A percentile compares a stretch with the other conserved stretches of the same genome.
These are phyloP conservation scores for Aspergillus tanneri DNA, from an alignment of 2,329 filamentous ascomycete species.

Conservation along the genomic window DNA sequence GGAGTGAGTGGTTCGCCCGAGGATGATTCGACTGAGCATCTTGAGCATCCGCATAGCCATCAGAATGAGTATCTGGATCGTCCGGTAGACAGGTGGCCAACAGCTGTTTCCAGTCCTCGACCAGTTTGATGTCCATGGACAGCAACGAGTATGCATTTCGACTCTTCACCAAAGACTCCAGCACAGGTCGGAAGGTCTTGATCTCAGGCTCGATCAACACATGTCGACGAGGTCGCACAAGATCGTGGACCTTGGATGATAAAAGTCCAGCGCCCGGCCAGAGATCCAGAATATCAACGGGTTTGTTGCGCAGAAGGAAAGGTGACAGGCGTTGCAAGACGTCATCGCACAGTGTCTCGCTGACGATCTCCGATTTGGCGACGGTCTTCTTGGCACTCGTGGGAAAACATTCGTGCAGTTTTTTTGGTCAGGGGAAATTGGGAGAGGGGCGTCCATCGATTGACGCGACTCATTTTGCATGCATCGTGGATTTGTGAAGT, in stretches of 20 bases:
- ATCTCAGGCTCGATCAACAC: conserved; percentile 74
- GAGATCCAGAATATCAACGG: conserved; percentile 83
- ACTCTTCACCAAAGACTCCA: conserved; percentile 57
- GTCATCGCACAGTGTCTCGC: conserved; percentile 53
- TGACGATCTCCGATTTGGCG: conserved; percentile 27
- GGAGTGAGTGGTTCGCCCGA: conserved; percentile 69
- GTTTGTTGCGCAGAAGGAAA: conserved; percentile 66
- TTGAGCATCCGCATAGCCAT: too few relatives aligned
- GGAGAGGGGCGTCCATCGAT: conserved; percentile 21
- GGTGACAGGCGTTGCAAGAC: conserved; percentile 67
- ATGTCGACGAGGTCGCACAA: conserved; percentile 76
- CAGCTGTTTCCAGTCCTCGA: conserved; percentile 64
- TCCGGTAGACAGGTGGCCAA: too few relatives aligned
- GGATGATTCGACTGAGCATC: too few relatives aligned
- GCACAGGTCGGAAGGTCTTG: conserved; percentile 58
- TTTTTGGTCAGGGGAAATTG: conserved; percentile 25
- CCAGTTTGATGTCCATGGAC: conserved; percentile 56
- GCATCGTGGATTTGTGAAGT: too few relatives aligned
- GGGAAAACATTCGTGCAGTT: conserved; percentile 13
- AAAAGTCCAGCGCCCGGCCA: conserved; percentile 78
- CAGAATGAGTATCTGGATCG: too few relatives aligned
- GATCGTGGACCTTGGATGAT: conserved; percentile 72
- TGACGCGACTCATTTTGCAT: conserved; percentile 10
- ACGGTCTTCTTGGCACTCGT: conserved; percentile 6
- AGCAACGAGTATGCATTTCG: conserved; percentile 52